phyloP scores from a whole-genome alignment of 1,284 basidiomycete genomes.

The Ustilago vetiveriae region DNA sequence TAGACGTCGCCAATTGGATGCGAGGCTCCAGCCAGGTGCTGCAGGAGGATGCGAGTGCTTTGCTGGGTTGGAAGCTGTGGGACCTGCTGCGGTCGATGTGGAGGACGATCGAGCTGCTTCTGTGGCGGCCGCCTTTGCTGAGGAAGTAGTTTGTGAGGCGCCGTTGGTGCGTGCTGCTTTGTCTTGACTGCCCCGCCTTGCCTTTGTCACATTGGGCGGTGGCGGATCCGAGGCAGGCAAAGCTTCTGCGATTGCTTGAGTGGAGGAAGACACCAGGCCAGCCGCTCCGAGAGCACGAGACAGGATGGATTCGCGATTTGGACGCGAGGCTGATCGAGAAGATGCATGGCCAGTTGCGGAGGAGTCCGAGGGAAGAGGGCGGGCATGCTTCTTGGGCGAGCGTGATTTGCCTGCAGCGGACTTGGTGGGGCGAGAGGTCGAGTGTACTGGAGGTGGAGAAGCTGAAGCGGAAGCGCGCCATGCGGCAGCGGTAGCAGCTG shows the following conservation, averaged over 20 bases:
- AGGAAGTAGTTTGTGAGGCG: not conserved
- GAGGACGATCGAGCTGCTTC: slow-evolving; percentile 25
- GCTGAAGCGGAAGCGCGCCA: slow-evolving; percentile 9
- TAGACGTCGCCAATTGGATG: slow-evolving; percentile 17
- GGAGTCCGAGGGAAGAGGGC: slow-evolving; percentile 15
- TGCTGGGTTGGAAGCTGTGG: not conserved
- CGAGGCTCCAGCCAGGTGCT: not conserved
- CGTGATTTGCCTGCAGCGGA: slow-evolving; percentile 1
- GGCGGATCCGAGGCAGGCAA: slow-evolving; percentile 4
- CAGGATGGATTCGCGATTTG: slow-evolving; percentile 22
- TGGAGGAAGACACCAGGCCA: slow-evolving; percentile 9
- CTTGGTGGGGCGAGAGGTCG: slow-evolving; percentile 14
- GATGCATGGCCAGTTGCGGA: slow-evolving; percentile 1
- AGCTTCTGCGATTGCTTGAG: not conserved
- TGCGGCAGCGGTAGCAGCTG: slow-evolving; percentile 6
- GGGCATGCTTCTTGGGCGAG: slow-evolving; percentile 17
- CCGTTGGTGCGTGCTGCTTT: slow-evolving; percentile 2
- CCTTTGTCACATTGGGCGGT: not conserved
- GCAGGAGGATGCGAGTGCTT: slow-evolving; percentile 1
- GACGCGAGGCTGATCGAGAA: slow-evolving; percentile 4
- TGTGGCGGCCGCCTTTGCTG: slow-evolving; percentile 4
- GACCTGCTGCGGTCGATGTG: slow-evolving; percentile 13
- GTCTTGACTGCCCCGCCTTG: slow-evolving; percentile 9
- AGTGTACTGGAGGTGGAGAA: slow-evolving; percentile 15
- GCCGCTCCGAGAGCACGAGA: slow-evolving; percentile 24